phyloP scores from a whole-genome alignment of 148 eudicot species.

The Diospyros kaki region DNA sequence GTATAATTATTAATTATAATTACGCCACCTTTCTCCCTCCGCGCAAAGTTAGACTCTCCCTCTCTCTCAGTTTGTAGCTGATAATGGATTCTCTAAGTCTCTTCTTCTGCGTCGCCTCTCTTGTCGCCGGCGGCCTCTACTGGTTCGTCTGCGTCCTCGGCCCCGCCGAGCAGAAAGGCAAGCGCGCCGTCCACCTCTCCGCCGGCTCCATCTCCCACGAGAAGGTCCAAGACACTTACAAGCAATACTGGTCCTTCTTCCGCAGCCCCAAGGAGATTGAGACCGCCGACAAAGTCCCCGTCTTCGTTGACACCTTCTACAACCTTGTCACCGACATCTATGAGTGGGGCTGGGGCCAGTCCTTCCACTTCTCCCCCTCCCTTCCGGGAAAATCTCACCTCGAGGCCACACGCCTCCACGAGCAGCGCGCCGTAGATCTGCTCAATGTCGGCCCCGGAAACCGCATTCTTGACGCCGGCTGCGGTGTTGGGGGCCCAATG shows the following conservation, averaged over 20 bases:
- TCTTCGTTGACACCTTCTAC: slow-evolving; percentile 51
- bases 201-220: slow-evolving; percentile 46
- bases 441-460: slow-evolving; percentile 25
- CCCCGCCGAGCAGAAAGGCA: slow-evolving; percentile 49
- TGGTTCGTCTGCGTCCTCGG: slow-evolving; percentile 48
- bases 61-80: not conserved
- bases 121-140: slow-evolving; percentile 39
- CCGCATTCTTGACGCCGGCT: slow-evolving; percentile 37
- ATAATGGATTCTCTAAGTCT: slow-evolving; percentile 34
- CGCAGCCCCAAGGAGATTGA: slow-evolving; percentile 46
- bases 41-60: not conserved
- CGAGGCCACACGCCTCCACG: slow-evolving; percentile 37
- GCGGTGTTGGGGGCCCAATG: slow-evolving; percentile 51
- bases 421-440: slow-evolving; percentile 52
- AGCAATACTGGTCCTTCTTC: slow-evolving; percentile 55
- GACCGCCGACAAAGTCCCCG: slow-evolving; percentile 41
- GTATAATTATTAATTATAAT: no score
- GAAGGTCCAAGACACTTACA: slow-evolving; percentile 40
- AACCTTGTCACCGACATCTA: slow-evolving; percentile 54
- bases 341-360: slow-evolving; percentile 64
- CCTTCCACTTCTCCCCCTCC: slow-evolving; percentile 46
- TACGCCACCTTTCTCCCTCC: no score
- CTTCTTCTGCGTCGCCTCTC: slow-evolving; percentile 26
- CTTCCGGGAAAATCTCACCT: slow-evolving; percentile 35
- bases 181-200: slow-evolving; percentile 43